Evolutionary conservation across 2,329 filamentous ascomycete genomes (phyloP).

Genomic region (Penicillium sp.): DNA sequence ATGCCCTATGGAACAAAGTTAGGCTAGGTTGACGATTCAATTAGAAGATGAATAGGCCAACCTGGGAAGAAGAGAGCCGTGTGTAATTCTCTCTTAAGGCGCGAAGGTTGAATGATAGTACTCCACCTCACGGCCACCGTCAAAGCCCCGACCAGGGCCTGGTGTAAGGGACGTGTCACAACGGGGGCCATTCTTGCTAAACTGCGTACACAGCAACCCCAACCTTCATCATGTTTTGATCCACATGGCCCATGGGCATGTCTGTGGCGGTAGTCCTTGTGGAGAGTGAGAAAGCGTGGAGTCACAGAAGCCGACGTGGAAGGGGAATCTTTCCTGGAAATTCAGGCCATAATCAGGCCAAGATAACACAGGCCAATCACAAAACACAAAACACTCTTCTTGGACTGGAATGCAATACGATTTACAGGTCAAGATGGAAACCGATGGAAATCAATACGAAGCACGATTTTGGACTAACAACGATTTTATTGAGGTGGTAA

Average conservation of each 20-base stretch:
- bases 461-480: no score
- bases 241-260: constrained; percentile 20
- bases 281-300: background rate
- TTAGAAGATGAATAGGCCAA: constrained; percentile 14
- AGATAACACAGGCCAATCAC: no score
- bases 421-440: no score
- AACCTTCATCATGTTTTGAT: constrained; percentile 15
- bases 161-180: constrained; percentile 1
- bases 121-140: background rate
- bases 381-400: no score
- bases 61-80: constrained; percentile 52
- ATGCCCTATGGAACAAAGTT: constrained; percentile 59
- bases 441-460: no score
- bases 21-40: background rate
- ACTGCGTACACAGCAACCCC: constrained; percentile 15
- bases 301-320: background rate
- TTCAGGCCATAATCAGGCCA: no score
- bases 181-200: constrained; percentile 23
- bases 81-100: constrained; percentile 25
- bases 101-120: background rate
- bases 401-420: no score
- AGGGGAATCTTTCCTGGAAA: background rate
- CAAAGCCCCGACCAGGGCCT: background rate
- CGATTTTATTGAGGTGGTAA: no score
- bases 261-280: background rate